Conservation (phyloP, 345 rosid genomes). For the Rhodamnia argentea region DNA sequence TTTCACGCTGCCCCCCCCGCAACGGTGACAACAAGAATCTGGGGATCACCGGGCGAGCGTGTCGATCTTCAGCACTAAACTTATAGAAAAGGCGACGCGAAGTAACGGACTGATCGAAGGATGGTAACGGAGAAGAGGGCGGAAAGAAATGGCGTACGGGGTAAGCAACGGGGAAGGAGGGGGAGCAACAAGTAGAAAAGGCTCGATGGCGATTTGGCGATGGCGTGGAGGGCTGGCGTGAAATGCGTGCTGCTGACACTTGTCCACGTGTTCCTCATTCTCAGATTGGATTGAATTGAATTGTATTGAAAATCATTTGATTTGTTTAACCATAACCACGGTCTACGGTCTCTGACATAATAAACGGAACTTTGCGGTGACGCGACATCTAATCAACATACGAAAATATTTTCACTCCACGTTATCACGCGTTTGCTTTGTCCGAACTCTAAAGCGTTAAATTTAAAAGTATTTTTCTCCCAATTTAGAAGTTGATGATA, state of each 20-base stretch:
- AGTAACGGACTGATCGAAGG: not conserved
- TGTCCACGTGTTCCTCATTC: slow-evolving; percentile 7
- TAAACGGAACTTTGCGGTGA: not conserved
- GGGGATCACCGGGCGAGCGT: not conserved
- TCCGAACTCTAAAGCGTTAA: too few relatives aligned
- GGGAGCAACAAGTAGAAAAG: not conserved
- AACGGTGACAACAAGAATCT: not conserved
- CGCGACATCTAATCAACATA: too few relatives aligned
- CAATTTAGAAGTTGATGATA: too few relatives aligned
- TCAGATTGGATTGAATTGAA: not conserved
- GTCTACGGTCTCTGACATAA: not conserved
- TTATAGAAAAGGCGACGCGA: not conserved
- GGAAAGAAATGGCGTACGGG: not conserved
- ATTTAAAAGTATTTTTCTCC: too few relatives aligned
- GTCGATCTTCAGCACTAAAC: not conserved
- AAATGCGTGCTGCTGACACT: not conserved
- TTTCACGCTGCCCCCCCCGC: not conserved
- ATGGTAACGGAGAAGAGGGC: not conserved
- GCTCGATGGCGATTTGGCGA: not conserved
- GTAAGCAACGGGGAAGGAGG: not conserved
- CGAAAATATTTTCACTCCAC: too few relatives aligned
- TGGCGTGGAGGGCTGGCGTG: not conserved
- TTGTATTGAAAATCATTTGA: not conserved
- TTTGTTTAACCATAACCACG: not conserved
- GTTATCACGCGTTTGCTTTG: too few relatives aligned